Evolutionary conservation across 352 stramenopile genomes (phyloP), one percentile per base, ranked within the genome.

Genomic region (Phytophthora pini): DNA sequence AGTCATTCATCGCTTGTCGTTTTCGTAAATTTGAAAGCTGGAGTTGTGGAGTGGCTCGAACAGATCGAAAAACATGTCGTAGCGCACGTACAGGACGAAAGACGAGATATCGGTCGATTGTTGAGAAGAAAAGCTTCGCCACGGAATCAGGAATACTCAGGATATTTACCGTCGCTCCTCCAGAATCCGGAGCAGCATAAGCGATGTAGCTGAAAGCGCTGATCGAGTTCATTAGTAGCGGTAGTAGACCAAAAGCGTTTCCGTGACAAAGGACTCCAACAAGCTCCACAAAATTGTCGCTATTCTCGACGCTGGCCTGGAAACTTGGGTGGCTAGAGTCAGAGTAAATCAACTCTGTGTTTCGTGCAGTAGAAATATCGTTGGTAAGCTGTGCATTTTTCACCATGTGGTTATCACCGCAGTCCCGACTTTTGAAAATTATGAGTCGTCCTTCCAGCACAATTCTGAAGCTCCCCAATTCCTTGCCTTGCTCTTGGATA

Each of bases 401-500:
- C 27, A 31, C 27, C 5, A 5, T 31, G 27, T 8, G 27, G 27
- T 9, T 9, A 31, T 31, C 27, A 31, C 27, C 8, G 27, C 8
- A 7, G 8, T 5, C 27, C 8, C 5, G 27, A n/a, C 32, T 74
- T 59, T 80, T 76, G 36, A 87, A 87, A 2, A 78, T 58, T 20
- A 67, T 74, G 20, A 87, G 54, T 50, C 80, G 76, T 9, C 78
- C 78, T 32, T 79, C 76, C 15, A 87, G 60, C 5, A 87, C 51
- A 27, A 87, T 46, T 10, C 62, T 60, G 56, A 84, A 74, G n/a
- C 15, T 63, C 8, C 54, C 38, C 0, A 84, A 52, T 7, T 47
- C 5, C 0, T 60, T 48, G 13, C 73, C 68, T 75, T 87, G 73
- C 13, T 67, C 61, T 56, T 83, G 76, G 44, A 87, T 68, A 12